Percentiles rank a stretch among this genome's conserved stretches.
These are phyloP conservation scores for Cladosporium cucumerinum DNA, from an alignment of 2,329 filamentous ascomycete genomes.

Conservation along the genomic window DNA sequence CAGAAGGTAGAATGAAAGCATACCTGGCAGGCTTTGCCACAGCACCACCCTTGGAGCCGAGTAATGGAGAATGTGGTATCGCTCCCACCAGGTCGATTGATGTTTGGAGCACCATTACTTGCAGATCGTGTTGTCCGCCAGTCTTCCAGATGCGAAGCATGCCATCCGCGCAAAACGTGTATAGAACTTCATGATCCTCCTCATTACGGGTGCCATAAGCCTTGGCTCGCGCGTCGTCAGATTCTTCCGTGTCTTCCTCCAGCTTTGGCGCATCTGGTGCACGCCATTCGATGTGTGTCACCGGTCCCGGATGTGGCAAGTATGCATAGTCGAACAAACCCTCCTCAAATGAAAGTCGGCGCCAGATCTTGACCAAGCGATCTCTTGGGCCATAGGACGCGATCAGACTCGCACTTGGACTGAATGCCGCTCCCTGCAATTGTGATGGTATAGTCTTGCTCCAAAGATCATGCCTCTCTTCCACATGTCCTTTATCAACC, in stretches of 20 bases:
- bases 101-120: slow-evolving; percentile 75
- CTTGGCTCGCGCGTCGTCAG: slow-evolving; percentile 35
- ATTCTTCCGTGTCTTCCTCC: slow-evolving; percentile 62
- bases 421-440: slow-evolving; percentile 71
- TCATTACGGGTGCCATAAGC: slow-evolving; percentile 39
- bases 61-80: slow-evolving; percentile 45
- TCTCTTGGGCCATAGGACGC: slow-evolving; percentile 78
- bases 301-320: slow-evolving; percentile 73
- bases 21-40: slow-evolving; percentile 51
- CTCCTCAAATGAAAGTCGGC: slow-evolving; percentile 79
- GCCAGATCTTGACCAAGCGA: slow-evolving; percentile 87
- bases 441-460: slow-evolving; percentile 68
- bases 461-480: slow-evolving; percentile 59
- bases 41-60: slow-evolving; percentile 32
- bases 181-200: slow-evolving; percentile 72
- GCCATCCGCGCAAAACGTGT: slow-evolving; percentile 81
- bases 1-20: slow-evolving; percentile 78
- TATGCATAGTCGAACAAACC: slow-evolving; percentile 89
- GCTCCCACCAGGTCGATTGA: slow-evolving; percentile 72
- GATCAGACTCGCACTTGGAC: slow-evolving; percentile 82
- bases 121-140: slow-evolving; percentile 66
- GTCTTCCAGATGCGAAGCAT: slow-evolving; percentile 79
- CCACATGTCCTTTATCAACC: slow-evolving; percentile 40
- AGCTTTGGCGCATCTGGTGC: slow-evolving; percentile 47
- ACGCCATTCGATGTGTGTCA: slow-evolving; percentile 85